Conservation (phyloP, 1,284 basidiomycete genomes). For the Trichosporon sp. region DNA sequence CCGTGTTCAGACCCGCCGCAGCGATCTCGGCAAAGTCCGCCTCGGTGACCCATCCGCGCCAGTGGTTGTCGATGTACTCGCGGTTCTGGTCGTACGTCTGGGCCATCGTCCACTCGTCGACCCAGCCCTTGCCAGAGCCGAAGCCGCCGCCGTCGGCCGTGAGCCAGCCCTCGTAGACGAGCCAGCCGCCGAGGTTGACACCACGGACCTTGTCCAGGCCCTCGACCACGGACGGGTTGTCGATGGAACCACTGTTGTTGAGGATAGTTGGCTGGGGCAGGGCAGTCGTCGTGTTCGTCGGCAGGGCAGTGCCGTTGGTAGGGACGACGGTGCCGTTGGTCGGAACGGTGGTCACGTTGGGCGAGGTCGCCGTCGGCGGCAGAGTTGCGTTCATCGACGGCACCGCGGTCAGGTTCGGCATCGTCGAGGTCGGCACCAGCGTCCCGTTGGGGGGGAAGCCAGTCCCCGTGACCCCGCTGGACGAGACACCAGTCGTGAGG, state of each 20-base stretch:
- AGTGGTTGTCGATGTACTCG: conserved; percentile 65
- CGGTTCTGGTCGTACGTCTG: conserved; percentile 23
- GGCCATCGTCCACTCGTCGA: conserved; percentile 71
- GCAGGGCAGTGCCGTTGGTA: background rate
- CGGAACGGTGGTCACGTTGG: background rate
- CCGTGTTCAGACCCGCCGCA: conserved; percentile 79
- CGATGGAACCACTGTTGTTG: background rate
- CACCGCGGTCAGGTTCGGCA: background rate
- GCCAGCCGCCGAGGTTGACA: conserved; percentile 73
- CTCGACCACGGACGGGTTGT: background rate
- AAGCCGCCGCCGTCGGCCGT: conserved; percentile 46
- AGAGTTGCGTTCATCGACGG: background rate
- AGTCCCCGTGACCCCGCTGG: background rate
- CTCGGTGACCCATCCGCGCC: conserved; percentile 74
- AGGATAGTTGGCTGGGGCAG: background rate
- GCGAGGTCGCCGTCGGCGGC: background rate
- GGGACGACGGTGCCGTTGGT: background rate
- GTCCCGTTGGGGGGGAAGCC: background rate
- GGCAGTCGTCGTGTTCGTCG: background rate
- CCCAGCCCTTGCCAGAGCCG: conserved; percentile 13
- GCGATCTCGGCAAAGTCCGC: conserved; percentile 84
- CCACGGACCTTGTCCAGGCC: conserved; percentile 60
- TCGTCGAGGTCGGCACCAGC: background rate
- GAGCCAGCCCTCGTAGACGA: conserved; percentile 55
- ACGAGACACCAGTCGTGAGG: background rate